phyloP scores from a whole-genome alignment of 2,329 filamentous ascomycete species.

The Orbilia javanica region DNA sequence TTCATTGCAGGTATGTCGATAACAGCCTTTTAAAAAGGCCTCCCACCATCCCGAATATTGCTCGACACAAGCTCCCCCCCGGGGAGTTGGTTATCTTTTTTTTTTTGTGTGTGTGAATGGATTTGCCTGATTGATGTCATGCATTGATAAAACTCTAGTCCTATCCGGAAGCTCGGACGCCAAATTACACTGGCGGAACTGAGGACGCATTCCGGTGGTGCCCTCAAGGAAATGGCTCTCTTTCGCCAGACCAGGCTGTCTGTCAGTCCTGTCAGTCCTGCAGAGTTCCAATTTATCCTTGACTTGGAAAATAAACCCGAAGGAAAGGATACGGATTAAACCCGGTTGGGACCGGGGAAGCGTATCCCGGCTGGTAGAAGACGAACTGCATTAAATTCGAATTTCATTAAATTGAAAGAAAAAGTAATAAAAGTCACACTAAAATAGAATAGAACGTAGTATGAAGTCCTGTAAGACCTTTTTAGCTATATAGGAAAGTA shows the following conservation, averaged over 20 bases:
- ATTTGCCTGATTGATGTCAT: slow-evolving; percentile 54
- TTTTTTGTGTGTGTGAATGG: slow-evolving; percentile 19
- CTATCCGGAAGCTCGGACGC: slow-evolving; percentile 55
- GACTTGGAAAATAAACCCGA: slow-evolving; percentile 56
- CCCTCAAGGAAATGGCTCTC: slow-evolving; percentile 51
- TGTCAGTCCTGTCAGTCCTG: slow-evolving; percentile 56
- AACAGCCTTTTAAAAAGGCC: slow-evolving; percentile 22
- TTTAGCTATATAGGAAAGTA: slow-evolving; percentile 27
- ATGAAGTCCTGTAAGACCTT: slow-evolving; percentile 10
- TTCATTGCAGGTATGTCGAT: slow-evolving; percentile 69
- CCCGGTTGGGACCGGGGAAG: slow-evolving; percentile 43
- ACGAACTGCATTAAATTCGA: slow-evolving; percentile 20
- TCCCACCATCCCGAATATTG: slow-evolving; percentile 36
- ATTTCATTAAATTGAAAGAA: slow-evolving; percentile 38
- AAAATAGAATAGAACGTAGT: neutral
- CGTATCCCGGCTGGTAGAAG: slow-evolving; percentile 27
- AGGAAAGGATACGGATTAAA: slow-evolving; percentile 56
- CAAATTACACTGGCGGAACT: slow-evolving; percentile 58
- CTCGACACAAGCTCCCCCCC: slow-evolving; percentile 28
- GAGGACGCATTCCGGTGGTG: slow-evolving; percentile 56
- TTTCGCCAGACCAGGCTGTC: slow-evolving; percentile 57
- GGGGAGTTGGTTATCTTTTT: slow-evolving; percentile 9
- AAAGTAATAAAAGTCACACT: slow-evolving; percentile 25
- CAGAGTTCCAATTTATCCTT: slow-evolving; percentile 58
- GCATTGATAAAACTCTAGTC: slow-evolving; percentile 49